phyloP scores from a whole-genome alignment of 129 eudicot species.

The carrot (Daucus carota) region DH1_v3.0 NC_030389.2:42196501-42197000 shows the following conservation, averaged over 20 bases:
- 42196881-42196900: not conserved
- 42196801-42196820: constrained; percentile 58
- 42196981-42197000: too few species aligned
- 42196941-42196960: too few species aligned
- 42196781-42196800: constrained; percentile 72
- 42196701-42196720: not conserved
- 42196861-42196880: constrained; percentile 47
- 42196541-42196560: not conserved
- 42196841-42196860: constrained; percentile 55
- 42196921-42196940: not conserved
- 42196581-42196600: constrained; percentile 65
- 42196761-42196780: constrained; percentile 57
- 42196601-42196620: constrained; percentile 45
- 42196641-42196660: constrained; percentile 42
- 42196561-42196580: constrained; percentile 34
- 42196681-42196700: not conserved
- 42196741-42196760: constrained; percentile 33
- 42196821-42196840: constrained; percentile 45
- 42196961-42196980: too few species aligned
- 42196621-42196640: constrained; percentile 52
- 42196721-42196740: not conserved
- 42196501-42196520: not conserved
- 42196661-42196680: constrained; percentile 73
- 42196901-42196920: not conserved
- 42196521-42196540: not conserved